These are phyloP conservation scores for Scheffersomyces spartinae DNA, from an alignment of 805 yeast genomes.

Conservation along the genomic window DNA sequence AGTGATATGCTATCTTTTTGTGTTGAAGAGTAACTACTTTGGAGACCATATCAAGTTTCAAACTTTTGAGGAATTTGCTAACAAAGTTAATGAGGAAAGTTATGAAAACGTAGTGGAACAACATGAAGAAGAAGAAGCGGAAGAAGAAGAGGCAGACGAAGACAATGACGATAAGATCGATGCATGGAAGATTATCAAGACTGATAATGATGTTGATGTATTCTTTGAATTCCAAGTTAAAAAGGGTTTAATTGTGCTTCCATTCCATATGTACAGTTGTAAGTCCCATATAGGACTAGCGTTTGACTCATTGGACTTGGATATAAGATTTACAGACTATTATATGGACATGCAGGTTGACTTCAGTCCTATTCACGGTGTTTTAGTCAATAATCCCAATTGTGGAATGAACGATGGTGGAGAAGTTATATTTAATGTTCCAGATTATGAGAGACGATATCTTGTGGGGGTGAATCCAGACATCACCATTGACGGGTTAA, in stretches of 20 bases:
- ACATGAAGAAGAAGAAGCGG: conserved; percentile 2
- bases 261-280: conserved; percentile 58
- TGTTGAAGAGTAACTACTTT: conserved; percentile 77
- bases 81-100: no score
- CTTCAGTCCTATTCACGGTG: conserved; percentile 42
- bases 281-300: conserved; percentile 48
- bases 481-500: conserved; percentile 44
- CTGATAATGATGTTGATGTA: conserved; percentile 68
- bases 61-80: conserved; percentile 73
- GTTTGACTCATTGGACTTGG: conserved; percentile 60
- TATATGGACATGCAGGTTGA: conserved; percentile 88
- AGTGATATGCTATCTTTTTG: conserved; percentile 61
- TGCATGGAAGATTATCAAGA: conserved; percentile 25
- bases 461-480: conserved; percentile 19
- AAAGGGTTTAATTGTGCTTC: conserved; percentile 63
- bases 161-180: conserved; percentile 1
- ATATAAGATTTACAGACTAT: conserved; percentile 77
- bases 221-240: conserved; percentile 59
- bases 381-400: conserved; percentile 15
- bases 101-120: no score
- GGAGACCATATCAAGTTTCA: conserved; percentile 78
- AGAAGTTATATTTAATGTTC: conserved; percentile 13
- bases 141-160: neutral
- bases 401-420: conserved; percentile 12
- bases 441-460: conserved; percentile 10